Percentiles rank a stretch among this genome's conserved stretches.
Evolutionary conservation across 2,329 filamentous ascomycete genomes (phyloP).

Genomic region (Harringtonia aguacate): DNA sequence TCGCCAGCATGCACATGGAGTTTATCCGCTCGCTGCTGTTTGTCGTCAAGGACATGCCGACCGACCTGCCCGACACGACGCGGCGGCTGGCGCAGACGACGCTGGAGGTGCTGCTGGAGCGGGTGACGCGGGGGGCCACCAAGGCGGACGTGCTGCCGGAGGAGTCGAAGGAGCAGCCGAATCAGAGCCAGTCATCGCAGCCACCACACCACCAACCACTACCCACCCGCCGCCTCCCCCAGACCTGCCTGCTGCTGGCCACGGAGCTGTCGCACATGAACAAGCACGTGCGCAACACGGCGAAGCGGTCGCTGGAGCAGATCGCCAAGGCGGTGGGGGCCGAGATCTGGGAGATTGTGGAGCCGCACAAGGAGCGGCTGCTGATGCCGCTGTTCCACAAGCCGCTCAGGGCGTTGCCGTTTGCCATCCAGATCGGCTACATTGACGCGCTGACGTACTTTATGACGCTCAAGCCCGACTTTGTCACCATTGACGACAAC

Average conservation of each 20-base stretch:
- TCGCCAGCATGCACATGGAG: conserved; percentile 72
- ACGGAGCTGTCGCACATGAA: conserved; percentile 93
- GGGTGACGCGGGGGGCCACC: conserved; percentile 67
- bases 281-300: conserved; percentile 80
- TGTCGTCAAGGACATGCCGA: conserved; percentile 96
- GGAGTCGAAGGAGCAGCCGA: background rate
- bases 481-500: conserved; percentile 85
- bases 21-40: conserved; percentile 89
- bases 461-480: conserved; percentile 76
- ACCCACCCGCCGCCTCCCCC: conserved; percentile 37
- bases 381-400: conserved; percentile 93
- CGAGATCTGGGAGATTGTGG: conserved; percentile 78
- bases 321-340: conserved; percentile 69
- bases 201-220: conserved; percentile 56
- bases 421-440: conserved; percentile 92
- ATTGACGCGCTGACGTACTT: conserved; percentile 97
- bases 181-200: background rate
- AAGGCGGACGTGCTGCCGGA: conserved; percentile 54
- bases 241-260: conserved; percentile 76
- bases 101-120: conserved; percentile 65
- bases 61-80: conserved; percentile 85
- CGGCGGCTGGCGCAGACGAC: conserved; percentile 74
- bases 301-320: conserved; percentile 68
- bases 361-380: conserved; percentile 81
- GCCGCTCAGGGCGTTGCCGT: conserved; percentile 82